Percentiles rank a stretch among this genome's conserved stretches.
phyloP scores from a whole-genome alignment of 768 basidiomycete species.

The Mycena vitilis region DNA sequence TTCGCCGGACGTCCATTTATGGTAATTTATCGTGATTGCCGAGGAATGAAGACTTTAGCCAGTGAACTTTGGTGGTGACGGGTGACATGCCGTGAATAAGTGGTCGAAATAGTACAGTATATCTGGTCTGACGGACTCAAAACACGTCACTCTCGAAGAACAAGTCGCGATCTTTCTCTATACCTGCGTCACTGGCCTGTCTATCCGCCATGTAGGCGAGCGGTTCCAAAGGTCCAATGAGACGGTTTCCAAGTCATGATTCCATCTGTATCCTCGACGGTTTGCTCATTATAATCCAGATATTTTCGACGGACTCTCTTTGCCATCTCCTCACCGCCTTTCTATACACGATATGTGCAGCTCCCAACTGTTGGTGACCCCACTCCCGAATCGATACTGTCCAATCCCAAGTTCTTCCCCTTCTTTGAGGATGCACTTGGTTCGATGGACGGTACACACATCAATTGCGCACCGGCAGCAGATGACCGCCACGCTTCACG shows the following conservation, averaged over 20 bases:
- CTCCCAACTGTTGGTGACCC: conserved; percentile 30
- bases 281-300: conserved; percentile 34
- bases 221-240: conserved; percentile 30
- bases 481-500: conserved; percentile 20
- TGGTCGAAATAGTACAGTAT: too few relatives aligned
- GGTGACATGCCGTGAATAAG: too few relatives aligned
- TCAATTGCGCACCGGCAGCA: conserved; percentile 38
- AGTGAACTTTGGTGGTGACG: too few relatives aligned
- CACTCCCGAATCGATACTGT: conserved; percentile 38
- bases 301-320: conserved; percentile 45
- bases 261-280: not conserved
- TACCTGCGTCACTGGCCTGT: conserved; percentile 39
- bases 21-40: too few relatives aligned
- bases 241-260: conserved; percentile 35
- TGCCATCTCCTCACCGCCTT: conserved; percentile 39
- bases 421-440: conserved; percentile 46
- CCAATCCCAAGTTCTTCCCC: conserved; percentile 47
- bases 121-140: not conserved
- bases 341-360: conserved; percentile 43
- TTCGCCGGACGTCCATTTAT: too few relatives aligned
- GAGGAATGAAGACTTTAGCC: too few relatives aligned
- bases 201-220: conserved; percentile 38
- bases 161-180: conserved; percentile 44
- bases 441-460: conserved; percentile 50
- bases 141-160: conserved; percentile 34